phyloP scores from a whole-genome alignment of 257 asterid species.

The Penstemon newberryi region DNA sequence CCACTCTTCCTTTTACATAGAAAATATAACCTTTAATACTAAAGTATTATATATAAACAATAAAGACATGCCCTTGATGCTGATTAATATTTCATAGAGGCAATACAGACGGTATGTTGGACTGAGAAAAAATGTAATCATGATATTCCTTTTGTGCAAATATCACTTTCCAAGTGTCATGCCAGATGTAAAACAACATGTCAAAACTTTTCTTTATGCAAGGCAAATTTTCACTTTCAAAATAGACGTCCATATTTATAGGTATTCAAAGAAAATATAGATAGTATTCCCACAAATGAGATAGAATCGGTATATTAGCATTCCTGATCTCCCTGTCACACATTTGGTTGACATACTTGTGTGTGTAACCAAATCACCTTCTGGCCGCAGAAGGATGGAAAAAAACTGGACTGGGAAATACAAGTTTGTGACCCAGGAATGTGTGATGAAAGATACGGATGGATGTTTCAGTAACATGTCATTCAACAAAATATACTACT shows the following conservation, averaged over 20 bases:
- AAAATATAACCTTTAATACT: too few relatives aligned
- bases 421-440: not conserved
- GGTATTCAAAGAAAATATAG: too few relatives aligned
- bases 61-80: too few relatives aligned
- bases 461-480: not conserved
- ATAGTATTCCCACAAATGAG: too few relatives aligned
- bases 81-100: too few relatives aligned
- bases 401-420: not conserved
- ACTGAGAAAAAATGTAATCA: not conserved
- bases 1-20: too few relatives aligned
- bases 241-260: too few relatives aligned
- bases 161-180: not conserved
- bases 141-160: not conserved
- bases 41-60: too few relatives aligned
- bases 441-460: not conserved
- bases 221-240: too few relatives aligned
- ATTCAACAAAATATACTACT: not conserved
- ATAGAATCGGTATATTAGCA: too few relatives aligned
- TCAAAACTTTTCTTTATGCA: not conserved
- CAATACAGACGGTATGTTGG: not conserved
- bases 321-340: too few relatives aligned
- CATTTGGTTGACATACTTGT: too few relatives aligned
- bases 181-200: not conserved
- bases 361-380: not conserved
- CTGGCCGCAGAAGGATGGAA: not conserved